Base-by-base conservation (phyloP, 495 filamentous ascomycete genomes). In the Bombardia bombarda region DNA sequence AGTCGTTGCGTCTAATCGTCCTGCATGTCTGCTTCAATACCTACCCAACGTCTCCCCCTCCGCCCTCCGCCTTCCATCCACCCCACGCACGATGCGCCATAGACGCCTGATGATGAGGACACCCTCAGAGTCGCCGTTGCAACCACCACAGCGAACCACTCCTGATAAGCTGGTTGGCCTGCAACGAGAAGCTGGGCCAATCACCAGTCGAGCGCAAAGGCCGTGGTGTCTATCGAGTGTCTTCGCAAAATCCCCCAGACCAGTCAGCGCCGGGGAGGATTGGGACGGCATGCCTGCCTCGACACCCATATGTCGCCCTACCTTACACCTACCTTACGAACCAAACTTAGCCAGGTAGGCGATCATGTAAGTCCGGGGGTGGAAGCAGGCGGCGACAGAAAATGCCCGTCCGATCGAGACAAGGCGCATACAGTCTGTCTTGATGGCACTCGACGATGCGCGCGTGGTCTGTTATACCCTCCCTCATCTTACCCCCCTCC, bases 1-100 rank as follows among this genome's bases (percentile, higher is more conserved):
- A 47, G 42, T 49, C 51, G 56, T 55, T 57, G 50, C 45, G 43
- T 53, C 42, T 38, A 45, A 14, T 20, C n/a, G n/a, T n/a, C 38
- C 42, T 53, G 49, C 53, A 59, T 41, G 22, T 23, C n/a, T 30
- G 38, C 42, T 49, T 46, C 2, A 10, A 47, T 53, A 34, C 42
- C 31, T 51, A 58, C 57, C 54, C 57, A 60, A 60, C 54, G 45
- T 45, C 49, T 47, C 52, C 51, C 42, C 23, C 53, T 34, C 14
- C 43, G 9, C 26, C 26, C 26, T 10, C 26, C 9, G 26, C 9
- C 6, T 28, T 28, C 13, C 13, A 10, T n/a, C n/a, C n/a, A n/a
- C n/a, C 45, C n/a, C 39, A 39, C 21, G 34, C 33, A 5, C 20
- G 25, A 23, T 38, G 19, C 34, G 38, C 43, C 44, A 51, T 50